Conservation (phyloP, 352 stramenopile species). For the Phytophthora podocarpi region DNA sequence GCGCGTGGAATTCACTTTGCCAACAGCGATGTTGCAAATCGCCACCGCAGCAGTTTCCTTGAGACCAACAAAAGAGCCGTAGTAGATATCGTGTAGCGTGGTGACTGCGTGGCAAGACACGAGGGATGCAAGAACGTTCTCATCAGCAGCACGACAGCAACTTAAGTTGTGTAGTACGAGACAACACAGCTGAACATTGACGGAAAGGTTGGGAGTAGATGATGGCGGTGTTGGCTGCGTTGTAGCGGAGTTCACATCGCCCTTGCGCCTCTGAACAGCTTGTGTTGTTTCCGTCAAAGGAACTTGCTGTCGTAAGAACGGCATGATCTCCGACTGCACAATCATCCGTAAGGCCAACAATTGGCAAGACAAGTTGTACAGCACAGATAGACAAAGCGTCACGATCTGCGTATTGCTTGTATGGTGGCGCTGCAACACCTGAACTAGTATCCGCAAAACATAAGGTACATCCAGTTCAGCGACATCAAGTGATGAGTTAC, state of each 20-base stretch:
- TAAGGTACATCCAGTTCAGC: conserved; percentile 65
- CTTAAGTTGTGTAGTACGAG: conserved; percentile 82
- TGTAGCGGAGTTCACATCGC: neutral
- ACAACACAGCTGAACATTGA: conserved; percentile 56
- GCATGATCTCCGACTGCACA: conserved; percentile 59
- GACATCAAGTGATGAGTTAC: conserved; percentile 57
- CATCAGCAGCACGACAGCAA: conserved; percentile 32
- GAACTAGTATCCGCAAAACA: conserved; percentile 66
- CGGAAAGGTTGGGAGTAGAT: conserved; percentile 9
- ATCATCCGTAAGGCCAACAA: conserved; percentile 47
- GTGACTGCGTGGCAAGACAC: conserved; percentile 48
- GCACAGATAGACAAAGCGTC: conserved; percentile 67
- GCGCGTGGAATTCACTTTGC: conserved; percentile 68
- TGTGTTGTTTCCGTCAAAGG: conserved; percentile 26
- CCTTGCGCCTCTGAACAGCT: conserved; percentile 18
- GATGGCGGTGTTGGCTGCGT: neutral
- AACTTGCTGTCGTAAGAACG: conserved; percentile 54
- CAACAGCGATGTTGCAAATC: conserved; percentile 67
- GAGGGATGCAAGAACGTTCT: conserved; percentile 49
- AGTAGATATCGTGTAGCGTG: conserved; percentile 66
- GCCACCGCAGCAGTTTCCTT: conserved; percentile 62
- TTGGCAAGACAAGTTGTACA: conserved; percentile 84
- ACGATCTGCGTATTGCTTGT: conserved; percentile 51
- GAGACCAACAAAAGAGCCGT: conserved; percentile 41
- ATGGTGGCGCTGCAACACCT: conserved; percentile 67